These are phyloP conservation scores for Drechslera avenae DNA, from an alignment of 2,329 filamentous ascomycete species.

Conservation along the genomic window DNA sequence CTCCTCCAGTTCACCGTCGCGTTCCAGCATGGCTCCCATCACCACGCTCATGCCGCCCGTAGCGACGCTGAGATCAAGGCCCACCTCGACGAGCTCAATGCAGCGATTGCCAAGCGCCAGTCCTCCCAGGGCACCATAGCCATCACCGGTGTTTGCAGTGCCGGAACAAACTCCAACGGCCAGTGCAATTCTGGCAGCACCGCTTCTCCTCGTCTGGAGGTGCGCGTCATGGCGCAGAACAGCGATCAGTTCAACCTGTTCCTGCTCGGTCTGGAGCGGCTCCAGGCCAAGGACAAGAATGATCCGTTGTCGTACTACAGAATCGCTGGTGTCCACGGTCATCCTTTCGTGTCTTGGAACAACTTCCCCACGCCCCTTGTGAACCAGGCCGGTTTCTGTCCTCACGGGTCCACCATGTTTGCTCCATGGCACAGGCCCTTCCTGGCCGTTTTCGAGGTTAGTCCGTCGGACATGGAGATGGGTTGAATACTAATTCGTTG, in stretches of 20 bases:
- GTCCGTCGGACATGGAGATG: neutral
- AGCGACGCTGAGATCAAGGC: slow-evolving; percentile 28
- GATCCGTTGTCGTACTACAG: slow-evolving; percentile 76
- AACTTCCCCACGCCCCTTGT: slow-evolving; percentile 46
- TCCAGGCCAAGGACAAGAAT: slow-evolving; percentile 70
- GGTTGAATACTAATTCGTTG: neutral
- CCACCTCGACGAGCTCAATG: slow-evolving; percentile 32
- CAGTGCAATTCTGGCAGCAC: slow-evolving; percentile 34
- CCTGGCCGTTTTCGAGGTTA: slow-evolving; percentile 65
- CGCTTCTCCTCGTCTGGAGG: slow-evolving; percentile 62
- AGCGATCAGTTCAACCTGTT: slow-evolving; percentile 76
- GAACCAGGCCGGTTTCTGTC: slow-evolving; percentile 72
- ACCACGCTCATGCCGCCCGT: slow-evolving; percentile 25
- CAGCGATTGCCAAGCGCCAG: slow-evolving; percentile 32
- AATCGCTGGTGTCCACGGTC: slow-evolving; percentile 79
- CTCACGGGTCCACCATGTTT: slow-evolving; percentile 76
- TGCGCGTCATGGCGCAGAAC: slow-evolving; percentile 67
- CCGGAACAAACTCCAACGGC: slow-evolving; percentile 29
- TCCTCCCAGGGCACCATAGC: slow-evolving; percentile 26
- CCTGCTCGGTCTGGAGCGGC: slow-evolving; percentile 73
- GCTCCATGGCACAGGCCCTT: slow-evolving; percentile 85
- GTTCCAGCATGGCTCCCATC: slow-evolving; percentile 31
- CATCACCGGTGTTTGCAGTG: slow-evolving; percentile 38
- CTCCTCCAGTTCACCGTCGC: slow-evolving; percentile 42
- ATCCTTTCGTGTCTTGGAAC: slow-evolving; percentile 67